These are phyloP conservation scores for Sarocladium strictum DNA, from an alignment of 2,329 filamentous ascomycete genomes.

Conservation along the genomic window DNA sequence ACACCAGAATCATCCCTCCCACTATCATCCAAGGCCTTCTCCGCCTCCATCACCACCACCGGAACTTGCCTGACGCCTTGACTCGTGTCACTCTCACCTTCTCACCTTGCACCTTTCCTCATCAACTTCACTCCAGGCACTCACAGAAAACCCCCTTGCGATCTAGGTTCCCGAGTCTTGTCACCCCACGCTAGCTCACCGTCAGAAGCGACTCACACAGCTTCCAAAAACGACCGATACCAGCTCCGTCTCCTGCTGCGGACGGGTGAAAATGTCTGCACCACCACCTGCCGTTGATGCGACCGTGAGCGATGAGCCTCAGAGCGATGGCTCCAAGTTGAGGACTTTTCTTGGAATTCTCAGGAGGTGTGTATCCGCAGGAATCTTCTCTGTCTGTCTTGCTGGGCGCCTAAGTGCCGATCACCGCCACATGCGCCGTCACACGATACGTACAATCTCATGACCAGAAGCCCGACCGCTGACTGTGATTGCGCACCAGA, in stretches of 20 bases:
- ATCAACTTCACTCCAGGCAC: neutral
- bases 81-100: neutral
- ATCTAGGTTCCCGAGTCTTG: no score
- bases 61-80: neutral
- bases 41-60: neutral
- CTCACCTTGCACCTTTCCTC: neutral
- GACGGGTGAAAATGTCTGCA: neutral
- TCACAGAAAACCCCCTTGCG: neutral
- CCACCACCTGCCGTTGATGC: conserved; percentile 25
- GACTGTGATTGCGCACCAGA: conserved; percentile 37
- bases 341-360: conserved; percentile 83
- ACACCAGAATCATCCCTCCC: neutral
- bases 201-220: neutral
- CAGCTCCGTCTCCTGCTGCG: conserved; percentile 11
- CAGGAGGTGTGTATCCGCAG: conserved; percentile 62
- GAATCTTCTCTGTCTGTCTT: conserved; percentile 6
- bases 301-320: conserved; percentile 32
- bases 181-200: neutral
- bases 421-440: neutral
- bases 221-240: conserved; percentile 15
- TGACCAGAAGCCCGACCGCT: neutral
- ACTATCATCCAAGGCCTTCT: neutral
- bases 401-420: neutral
- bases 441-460: neutral
- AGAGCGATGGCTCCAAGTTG: conserved; percentile 81